Evolutionary conservation across 2,329 filamentous ascomycete species (phyloP).

Genomic region (Epichloe sylvatica): DNA sequence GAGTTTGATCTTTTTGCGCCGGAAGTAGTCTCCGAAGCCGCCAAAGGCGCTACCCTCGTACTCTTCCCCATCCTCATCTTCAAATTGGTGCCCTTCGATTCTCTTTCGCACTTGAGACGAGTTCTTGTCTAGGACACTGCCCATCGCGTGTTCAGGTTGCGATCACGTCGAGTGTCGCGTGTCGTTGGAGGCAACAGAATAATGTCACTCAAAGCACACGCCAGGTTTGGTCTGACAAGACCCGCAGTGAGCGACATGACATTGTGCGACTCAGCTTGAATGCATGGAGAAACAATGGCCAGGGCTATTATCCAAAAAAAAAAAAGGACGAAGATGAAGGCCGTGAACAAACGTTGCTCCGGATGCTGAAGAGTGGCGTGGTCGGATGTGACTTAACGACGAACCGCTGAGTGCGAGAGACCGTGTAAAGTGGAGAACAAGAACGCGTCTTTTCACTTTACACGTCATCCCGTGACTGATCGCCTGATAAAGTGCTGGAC

Average conservation of each 20-base stretch:
- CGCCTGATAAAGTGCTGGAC: too few species aligned
- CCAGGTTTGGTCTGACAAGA: not conserved
- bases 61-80: conserved; percentile 75
- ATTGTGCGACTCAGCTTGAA: not conserved
- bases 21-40: conserved; percentile 82
- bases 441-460: too few species aligned
- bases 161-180: not conserved
- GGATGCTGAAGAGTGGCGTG: not conserved
- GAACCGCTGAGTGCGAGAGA: too few species aligned
- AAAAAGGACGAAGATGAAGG: not conserved
- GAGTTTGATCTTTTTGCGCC: conserved; percentile 91
- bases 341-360: not conserved
- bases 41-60: conserved; percentile 79
- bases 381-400: not conserved
- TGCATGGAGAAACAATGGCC: not conserved
- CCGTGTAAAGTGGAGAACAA: too few species aligned
- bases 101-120: conserved; percentile 48
- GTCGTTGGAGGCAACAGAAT: too few species aligned
- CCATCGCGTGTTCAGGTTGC: conserved; percentile 29
- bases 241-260: not conserved
- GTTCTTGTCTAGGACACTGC: conserved; percentile 47
- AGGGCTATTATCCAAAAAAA: not conserved
- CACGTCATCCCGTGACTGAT: too few species aligned
- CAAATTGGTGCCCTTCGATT: conserved; percentile 55
- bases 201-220: too few species aligned